Evolutionary conservation across 176 grass and related monocot species (phyloP).

Genomic region (Triticum urartu): DNA sequence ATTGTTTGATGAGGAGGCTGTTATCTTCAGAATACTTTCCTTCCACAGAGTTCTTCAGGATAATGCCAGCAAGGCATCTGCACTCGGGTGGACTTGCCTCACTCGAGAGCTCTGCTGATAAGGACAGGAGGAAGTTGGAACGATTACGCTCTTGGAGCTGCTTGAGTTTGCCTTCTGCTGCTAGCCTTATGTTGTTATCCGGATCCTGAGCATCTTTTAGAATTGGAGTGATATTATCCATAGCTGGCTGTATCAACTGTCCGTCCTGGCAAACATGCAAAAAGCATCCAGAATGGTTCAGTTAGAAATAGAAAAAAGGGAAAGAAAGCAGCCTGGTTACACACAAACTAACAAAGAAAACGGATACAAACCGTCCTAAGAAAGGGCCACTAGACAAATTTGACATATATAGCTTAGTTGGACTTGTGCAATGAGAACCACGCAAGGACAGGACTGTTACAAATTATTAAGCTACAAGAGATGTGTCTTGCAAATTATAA

Average conservation of each 20-base stretch:
- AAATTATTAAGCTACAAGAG: too few species aligned
- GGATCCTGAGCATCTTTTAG: conserved; percentile 69
- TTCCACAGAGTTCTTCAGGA: conserved; percentile 74
- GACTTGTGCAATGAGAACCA: too few species aligned
- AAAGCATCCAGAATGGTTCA: not conserved
- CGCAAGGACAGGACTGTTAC: too few species aligned
- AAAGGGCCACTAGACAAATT: too few species aligned
- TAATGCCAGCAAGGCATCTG: conserved; percentile 74
- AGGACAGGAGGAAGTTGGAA: conserved; percentile 72
- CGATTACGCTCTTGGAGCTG: conserved; percentile 80
- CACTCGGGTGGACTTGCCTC: conserved; percentile 66
- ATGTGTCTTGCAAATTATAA: too few species aligned
- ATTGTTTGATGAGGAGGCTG: conserved; percentile 45
- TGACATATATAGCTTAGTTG: too few species aligned
- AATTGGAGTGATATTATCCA: conserved; percentile 69
- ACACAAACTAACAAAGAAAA: too few species aligned
- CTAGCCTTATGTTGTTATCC: conserved; percentile 56
- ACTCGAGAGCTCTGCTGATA: conserved; percentile 65
- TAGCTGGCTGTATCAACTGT: conserved; percentile 34
- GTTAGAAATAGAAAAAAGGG: too few species aligned
- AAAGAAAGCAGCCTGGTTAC: too few species aligned
- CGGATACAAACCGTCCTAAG: too few species aligned
- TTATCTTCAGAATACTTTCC: conserved; percentile 61
- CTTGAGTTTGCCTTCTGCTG: conserved; percentile 58
- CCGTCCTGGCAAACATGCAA: conserved; percentile 8